A percentile compares a stretch with the other conserved stretches of the same genome.
These are phyloP conservation scores for Tolypocladium tundrense DNA, from an alignment of 2,329 filamentous ascomycete species.

Conservation along the genomic window DNA sequence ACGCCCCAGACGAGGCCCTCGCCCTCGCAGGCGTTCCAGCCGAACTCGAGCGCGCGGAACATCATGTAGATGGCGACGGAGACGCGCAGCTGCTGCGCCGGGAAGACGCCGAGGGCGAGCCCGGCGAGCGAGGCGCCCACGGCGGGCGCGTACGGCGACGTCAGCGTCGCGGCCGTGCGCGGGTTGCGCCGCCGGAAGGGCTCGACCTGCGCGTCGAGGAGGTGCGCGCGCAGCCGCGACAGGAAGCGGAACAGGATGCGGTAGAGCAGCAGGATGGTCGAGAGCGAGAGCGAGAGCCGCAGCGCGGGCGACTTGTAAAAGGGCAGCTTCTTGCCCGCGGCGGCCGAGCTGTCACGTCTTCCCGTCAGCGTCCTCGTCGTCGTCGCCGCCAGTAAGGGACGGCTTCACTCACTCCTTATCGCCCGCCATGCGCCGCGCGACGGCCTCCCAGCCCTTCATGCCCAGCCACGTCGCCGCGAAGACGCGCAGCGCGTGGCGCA, in stretches of 20 bases:
- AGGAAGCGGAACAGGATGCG: slow-evolving; percentile 87
- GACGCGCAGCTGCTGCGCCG: slow-evolving; percentile 56
- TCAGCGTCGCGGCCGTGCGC: slow-evolving; percentile 61
- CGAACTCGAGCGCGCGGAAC: slow-evolving; percentile 74
- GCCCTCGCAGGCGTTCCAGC: slow-evolving; percentile 73
- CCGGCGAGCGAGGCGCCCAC: slow-evolving; percentile 86
- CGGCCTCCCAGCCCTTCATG: slow-evolving; percentile 51
- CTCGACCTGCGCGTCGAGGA: slow-evolving; percentile 69
- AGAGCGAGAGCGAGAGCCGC: slow-evolving; percentile 71
- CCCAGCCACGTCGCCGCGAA: slow-evolving; percentile 54
- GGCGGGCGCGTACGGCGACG: slow-evolving; percentile 74
- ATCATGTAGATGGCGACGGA: slow-evolving; percentile 74
- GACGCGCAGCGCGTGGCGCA: slow-evolving; percentile 61
- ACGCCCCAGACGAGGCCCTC: slow-evolving; percentile 57
- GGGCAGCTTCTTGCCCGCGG: slow-evolving; percentile 35
- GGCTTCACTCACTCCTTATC: slow-evolving; percentile 31
- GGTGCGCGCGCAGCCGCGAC: slow-evolving; percentile 62
- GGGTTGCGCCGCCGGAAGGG: slow-evolving; percentile 81
- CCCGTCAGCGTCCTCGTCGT: not conserved
- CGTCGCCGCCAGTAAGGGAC: not conserved
- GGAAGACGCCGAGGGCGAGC: slow-evolving; percentile 66
- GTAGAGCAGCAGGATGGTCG: slow-evolving; percentile 78
- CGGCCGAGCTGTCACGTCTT: slow-evolving; percentile 9
- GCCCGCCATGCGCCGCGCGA: slow-evolving; percentile 35
- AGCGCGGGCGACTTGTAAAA: slow-evolving; percentile 59